phyloP scores from a whole-genome alignment of 257 asterid genomes.

The Solanum virginianum region DNA sequence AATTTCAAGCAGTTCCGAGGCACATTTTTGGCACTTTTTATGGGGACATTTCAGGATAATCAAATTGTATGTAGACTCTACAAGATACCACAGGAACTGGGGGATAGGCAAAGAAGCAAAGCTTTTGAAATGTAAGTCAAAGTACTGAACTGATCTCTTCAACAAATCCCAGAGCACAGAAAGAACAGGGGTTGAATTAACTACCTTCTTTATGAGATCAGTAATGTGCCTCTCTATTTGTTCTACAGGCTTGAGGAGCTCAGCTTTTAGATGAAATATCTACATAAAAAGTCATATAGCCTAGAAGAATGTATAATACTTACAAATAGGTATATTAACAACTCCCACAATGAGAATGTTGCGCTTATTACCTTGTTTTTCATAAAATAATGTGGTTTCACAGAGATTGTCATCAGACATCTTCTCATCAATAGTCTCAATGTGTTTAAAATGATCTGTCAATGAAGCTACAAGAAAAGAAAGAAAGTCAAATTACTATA shows the following conservation, averaged over 20 bases:
- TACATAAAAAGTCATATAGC: conserved; percentile 12
- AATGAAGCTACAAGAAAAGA: conserved; percentile 52
- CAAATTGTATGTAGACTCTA: neutral
- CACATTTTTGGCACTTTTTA: no score
- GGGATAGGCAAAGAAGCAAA: neutral
- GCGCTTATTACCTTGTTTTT: conserved; percentile 58
- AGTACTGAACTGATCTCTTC: neutral
- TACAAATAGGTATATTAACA: neutral
- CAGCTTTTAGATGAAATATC: conserved; percentile 84
- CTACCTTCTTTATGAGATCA: conserved; percentile 70
- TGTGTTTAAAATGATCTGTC: conserved; percentile 83
- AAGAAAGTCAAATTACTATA: neutral
- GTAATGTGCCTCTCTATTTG: conserved; percentile 95
- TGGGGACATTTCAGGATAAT: neutral
- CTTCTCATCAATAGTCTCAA: conserved; percentile 80
- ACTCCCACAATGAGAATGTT: neutral
- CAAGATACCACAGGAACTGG: neutral
- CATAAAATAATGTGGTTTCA: conserved; percentile 65
- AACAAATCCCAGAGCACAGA: neutral
- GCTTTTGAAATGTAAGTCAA: neutral
- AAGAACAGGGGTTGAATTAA: neutral
- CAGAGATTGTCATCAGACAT: conserved; percentile 85
- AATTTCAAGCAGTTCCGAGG: no score
- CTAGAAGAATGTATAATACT: neutral
- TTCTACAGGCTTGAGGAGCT: conserved; percentile 71